Evolutionary conservation across 768 basidiomycete genomes (phyloP), one percentile per base, ranked within the genome.

Genomic region (Macrolepiota albuminosa): DNA sequence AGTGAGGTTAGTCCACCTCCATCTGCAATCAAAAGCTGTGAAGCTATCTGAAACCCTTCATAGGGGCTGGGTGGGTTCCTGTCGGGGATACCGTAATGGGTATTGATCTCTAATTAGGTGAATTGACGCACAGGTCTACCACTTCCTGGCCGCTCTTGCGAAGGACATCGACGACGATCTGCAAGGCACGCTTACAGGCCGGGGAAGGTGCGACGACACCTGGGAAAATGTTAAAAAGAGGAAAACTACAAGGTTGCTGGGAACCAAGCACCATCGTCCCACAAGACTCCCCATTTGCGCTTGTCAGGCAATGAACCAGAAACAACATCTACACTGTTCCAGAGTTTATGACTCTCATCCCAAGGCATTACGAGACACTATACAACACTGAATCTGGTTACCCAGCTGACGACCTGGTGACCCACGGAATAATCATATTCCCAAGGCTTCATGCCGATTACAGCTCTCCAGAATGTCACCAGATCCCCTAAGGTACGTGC

Each of bases 381-480:
- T 13, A n/a, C 3, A 26, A 40, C 55, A 18, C 70, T 65, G 56
- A 64, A 21, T 67, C 52, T 24, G 69, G 71, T 1, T 63, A 66
- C 58, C 45, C 37, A 26, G n/a, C 46, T 11, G 9, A 51, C 57
- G n/a, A 29, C 26, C 8, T 57, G 21, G 47, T n/a, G 3, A 60
- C 72, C 46, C 57, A 81, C 80, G 21, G 78, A 71, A 56, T 78
- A 78, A 67, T 88, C 87, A 61, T 87, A 87, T 14, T 77, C 75
- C 85, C 86, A 88, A 33, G 86, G 84, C 37, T 78, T 73, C 84
- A 85, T 87, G 51, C 74, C 72, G 56, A 86, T 75, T 2, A 88
- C 70, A 3, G 82, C 80, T 56, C 78, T 78, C 85, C 84, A 88
- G 67, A 87, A 82, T 21, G 81, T 80, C 64, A 83, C 82, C 31